Evolutionary conservation across 257 asterid species (phyloP).

Genomic region (Scutellaria galericulata): DNA sequence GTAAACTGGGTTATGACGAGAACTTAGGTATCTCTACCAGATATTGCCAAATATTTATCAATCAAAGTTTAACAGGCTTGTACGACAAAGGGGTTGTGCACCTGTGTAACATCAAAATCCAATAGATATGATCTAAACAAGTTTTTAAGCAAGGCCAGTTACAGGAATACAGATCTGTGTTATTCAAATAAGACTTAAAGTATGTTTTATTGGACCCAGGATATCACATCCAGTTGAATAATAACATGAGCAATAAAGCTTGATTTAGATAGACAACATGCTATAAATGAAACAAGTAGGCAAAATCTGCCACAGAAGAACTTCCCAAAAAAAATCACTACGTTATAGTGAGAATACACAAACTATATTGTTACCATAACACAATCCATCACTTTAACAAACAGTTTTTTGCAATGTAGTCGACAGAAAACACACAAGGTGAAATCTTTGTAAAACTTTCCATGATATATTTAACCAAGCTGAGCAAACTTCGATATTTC

Average conservation of each 20-base stretch:
- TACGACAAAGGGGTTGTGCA: neutral
- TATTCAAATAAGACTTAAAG: neutral
- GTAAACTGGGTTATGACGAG: constrained; percentile 7
- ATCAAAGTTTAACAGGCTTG: neutral
- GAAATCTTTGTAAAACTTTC: too few species aligned
- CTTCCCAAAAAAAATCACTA: neutral
- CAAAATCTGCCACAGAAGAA: neutral
- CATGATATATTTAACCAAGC: too few species aligned
- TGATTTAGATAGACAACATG: neutral
- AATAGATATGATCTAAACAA: neutral
- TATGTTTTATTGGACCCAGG: neutral
- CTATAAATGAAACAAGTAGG: neutral
- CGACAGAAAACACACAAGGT: neutral
- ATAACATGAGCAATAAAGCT: neutral
- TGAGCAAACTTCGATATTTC: too few species aligned
- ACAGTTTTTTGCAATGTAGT: neutral
- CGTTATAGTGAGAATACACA: neutral
- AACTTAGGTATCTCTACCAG: neutral
- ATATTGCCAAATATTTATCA: constrained; percentile 10
- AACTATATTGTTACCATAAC: neutral
- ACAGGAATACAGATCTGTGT: neutral
- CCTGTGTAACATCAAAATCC: neutral
- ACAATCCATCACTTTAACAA: neutral
- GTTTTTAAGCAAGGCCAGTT: neutral
- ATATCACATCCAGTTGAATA: neutral